phyloP scores from a whole-genome alignment of 164 flowering plant genomes.

The Platanus orientalis region DNA sequence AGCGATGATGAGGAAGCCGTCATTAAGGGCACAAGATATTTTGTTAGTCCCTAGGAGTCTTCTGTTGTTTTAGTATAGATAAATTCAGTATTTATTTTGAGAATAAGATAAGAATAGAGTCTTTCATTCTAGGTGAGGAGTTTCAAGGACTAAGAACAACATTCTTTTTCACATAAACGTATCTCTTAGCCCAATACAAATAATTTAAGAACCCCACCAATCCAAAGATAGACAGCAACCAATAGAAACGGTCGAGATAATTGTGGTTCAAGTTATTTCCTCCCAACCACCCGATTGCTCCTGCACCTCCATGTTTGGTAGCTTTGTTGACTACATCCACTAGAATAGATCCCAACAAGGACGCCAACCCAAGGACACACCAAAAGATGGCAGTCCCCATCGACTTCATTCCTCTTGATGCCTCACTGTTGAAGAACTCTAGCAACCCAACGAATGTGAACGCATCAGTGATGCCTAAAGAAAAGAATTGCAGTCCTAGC shows the following conservation, averaged over 20 bases:
- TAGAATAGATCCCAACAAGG: constrained; percentile 59
- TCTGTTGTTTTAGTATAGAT: no score
- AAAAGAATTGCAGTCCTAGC: constrained; percentile 55
- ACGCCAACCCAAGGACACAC: constrained; percentile 63
- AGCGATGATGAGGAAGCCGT: no score
- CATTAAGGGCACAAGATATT: no score
- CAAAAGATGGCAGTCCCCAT: constrained; percentile 62
- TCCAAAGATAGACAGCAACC: constrained; percentile 26
- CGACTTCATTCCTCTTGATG: constrained; percentile 63
- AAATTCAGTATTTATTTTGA: no score
- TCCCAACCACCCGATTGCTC: constrained; percentile 34
- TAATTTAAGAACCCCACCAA: constrained; percentile 23
- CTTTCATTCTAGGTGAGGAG: no score
- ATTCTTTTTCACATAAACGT: constrained; percentile 15
- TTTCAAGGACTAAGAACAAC: constrained; percentile 2
- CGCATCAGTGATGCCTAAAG: constrained; percentile 59
- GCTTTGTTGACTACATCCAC: constrained; percentile 47
- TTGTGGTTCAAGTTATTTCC: constrained; percentile 28
- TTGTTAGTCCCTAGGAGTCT: no score
- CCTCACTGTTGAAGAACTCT: constrained; percentile 75
- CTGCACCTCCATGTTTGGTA: constrained; percentile 23
- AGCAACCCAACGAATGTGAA: constrained; percentile 64
- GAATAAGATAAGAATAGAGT: no score
- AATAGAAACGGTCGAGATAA: constrained; percentile 26
- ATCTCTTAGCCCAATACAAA: constrained; percentile 21